These are phyloP conservation scores for Elsinoe fawcettii DNA, from an alignment of 2,329 filamentous ascomycete genomes.

Conservation along the genomic window DNA sequence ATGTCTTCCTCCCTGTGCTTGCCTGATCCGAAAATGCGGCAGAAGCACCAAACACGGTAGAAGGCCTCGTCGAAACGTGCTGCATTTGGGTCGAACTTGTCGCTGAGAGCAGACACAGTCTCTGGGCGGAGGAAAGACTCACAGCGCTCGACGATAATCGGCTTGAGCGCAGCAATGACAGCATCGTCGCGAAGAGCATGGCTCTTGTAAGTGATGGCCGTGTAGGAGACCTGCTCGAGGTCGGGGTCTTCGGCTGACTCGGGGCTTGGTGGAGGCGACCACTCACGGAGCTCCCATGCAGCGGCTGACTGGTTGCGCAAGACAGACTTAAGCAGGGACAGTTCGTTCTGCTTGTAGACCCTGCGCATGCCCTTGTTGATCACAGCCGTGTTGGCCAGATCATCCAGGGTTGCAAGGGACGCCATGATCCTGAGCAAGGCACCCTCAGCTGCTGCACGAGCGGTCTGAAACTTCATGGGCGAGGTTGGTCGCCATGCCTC, in stretches of 20 bases:
- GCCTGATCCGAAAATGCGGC: slow-evolving; percentile 52
- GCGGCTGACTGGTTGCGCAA: slow-evolving; percentile 48
- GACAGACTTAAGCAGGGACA: slow-evolving; percentile 45
- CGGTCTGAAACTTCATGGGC: slow-evolving; percentile 14
- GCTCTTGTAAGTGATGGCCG: slow-evolving; percentile 44
- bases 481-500: slow-evolving; percentile 10
- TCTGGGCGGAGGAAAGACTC: slow-evolving; percentile 49
- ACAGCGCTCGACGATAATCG: slow-evolving; percentile 49
- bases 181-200: slow-evolving; percentile 47
- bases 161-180: slow-evolving; percentile 48
- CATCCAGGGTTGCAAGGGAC: slow-evolving; percentile 42
- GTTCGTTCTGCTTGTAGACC: slow-evolving; percentile 51
- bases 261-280: slow-evolving; percentile 40
- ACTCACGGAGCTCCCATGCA: slow-evolving; percentile 54
- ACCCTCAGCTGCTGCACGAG: slow-evolving; percentile 36
- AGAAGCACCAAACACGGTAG: slow-evolving; percentile 61
- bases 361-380: slow-evolving; percentile 51
- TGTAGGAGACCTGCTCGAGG: slow-evolving; percentile 45
- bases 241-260: slow-evolving; percentile 34
- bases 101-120: slow-evolving; percentile 47
- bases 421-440: slow-evolving; percentile 47
- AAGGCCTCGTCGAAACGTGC: slow-evolving; percentile 53
- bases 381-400: slow-evolving; percentile 48
- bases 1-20: slow-evolving; percentile 53
- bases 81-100: slow-evolving; percentile 36